phyloP scores from a whole-genome alignment of 176 grass and related monocot species.

The Triticum urartu region DNA sequence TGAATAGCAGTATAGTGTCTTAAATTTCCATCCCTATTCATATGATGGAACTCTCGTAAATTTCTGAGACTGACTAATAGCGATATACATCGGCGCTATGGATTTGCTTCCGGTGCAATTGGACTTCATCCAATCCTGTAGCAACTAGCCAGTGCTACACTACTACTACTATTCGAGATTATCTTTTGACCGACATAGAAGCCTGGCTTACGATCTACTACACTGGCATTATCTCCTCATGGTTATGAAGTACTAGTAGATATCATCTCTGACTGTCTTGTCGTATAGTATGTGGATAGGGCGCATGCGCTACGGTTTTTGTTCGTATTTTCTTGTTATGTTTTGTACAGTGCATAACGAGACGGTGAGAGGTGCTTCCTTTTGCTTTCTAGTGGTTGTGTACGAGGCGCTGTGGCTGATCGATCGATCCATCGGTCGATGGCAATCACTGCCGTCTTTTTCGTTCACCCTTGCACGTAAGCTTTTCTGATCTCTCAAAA shows the following conservation, averaged over 20 bases:
- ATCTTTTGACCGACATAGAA: neutral
- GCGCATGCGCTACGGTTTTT: neutral
- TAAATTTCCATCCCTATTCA: conserved; percentile 23
- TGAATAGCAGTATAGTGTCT: conserved; percentile 33
- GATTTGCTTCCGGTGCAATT: neutral
- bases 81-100: neutral
- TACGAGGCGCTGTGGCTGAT: conserved; percentile 17
- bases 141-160: neutral
- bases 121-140: neutral
- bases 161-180: neutral
- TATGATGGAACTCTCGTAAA: conserved; percentile 8
- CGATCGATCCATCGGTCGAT: neutral
- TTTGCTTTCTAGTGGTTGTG: conserved; percentile 20
- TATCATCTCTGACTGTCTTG: neutral
- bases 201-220: neutral
- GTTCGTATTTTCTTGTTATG: neutral
- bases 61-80: conserved; percentile 17
- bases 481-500: conserved; percentile 37
- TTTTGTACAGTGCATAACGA: neutral
- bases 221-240: neutral
- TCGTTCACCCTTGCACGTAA: conserved; percentile 45
- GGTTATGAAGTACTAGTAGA: conserved; percentile 1
- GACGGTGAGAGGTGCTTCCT: neutral
- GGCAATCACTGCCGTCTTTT: conserved; percentile 35
- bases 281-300: conserved; percentile 18